phyloP scores from a whole-genome alignment of 23 red algal species.

The Cyanidioschyzon merolae region DNA sequence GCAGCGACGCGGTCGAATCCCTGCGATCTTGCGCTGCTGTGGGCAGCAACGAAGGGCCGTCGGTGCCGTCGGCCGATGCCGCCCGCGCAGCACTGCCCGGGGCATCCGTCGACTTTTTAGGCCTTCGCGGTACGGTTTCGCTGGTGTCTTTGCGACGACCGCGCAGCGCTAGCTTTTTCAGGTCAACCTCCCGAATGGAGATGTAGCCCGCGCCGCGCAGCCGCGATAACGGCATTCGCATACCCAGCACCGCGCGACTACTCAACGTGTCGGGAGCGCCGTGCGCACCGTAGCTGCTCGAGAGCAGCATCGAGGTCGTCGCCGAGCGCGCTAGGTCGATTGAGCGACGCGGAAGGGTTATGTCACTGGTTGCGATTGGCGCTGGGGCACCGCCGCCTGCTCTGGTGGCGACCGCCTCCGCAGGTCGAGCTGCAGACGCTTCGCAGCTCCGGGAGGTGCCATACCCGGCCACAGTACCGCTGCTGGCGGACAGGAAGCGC shows the following conservation, averaged over 20 bases:
- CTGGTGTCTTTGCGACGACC: no score
- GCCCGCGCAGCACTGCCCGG: not conserved
- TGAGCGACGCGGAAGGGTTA: not conserved
- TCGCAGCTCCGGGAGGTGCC: not conserved
- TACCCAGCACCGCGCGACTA: constrained; percentile 3
- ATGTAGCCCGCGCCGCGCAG: constrained; percentile 7
- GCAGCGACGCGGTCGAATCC: no score
- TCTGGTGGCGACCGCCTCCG: not conserved
- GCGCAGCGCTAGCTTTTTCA: not conserved
- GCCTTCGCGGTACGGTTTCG: no score
- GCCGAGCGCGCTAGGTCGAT: not conserved
- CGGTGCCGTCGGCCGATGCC: not conserved
- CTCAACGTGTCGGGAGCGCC: not conserved
- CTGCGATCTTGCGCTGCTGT: no score
- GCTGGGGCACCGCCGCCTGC: not conserved
- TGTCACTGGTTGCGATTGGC: not conserved
- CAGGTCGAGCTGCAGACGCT: not conserved
- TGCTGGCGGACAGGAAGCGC: not conserved
- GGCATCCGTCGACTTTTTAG: not conserved
- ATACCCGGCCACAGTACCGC: not conserved
- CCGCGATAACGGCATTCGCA: constrained; percentile 9
- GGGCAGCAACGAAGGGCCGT: not conserved
- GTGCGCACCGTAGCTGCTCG: not conserved
- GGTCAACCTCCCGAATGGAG: not conserved
- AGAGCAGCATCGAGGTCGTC: not conserved